These are phyloP conservation scores for Xylaria digitata DNA, from an alignment of 2,329 filamentous ascomycete species.

Conservation along the genomic window DNA sequence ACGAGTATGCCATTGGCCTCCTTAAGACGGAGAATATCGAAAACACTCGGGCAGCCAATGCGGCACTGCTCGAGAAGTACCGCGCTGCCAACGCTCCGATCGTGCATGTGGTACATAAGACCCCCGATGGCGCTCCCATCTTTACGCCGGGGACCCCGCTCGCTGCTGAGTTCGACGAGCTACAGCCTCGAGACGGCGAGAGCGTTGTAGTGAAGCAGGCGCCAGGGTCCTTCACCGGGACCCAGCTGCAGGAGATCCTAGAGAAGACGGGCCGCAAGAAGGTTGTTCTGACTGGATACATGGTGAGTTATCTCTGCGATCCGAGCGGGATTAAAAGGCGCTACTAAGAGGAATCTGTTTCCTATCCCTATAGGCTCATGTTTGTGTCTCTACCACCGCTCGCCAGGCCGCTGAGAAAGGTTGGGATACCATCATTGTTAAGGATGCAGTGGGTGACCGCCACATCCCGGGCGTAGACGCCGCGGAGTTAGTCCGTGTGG, in stretches of 20 bases:
- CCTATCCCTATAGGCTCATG: constrained; percentile 19
- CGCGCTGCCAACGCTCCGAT: constrained; percentile 21
- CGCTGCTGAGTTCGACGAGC: constrained; percentile 32
- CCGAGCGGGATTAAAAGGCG: not conserved
- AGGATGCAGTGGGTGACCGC: constrained; percentile 30
- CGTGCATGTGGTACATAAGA: constrained; percentile 30
- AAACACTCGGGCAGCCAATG: constrained; percentile 23
- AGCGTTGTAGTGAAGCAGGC: constrained; percentile 20
- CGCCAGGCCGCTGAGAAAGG: constrained; percentile 29
- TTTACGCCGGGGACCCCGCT: constrained; percentile 29
- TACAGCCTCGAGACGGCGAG: constrained; percentile 17
- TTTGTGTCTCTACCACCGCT: constrained; percentile 31
- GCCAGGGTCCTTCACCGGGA: constrained; percentile 27
- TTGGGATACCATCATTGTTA: constrained; percentile 30
- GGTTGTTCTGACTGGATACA: constrained; percentile 32
- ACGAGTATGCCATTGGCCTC: constrained; percentile 27
- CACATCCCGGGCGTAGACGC: constrained; percentile 31
- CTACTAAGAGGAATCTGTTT: constrained; percentile 1
- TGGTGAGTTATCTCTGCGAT: constrained; percentile 19
- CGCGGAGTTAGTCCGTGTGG: constrained; percentile 26
- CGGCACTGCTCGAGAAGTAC: constrained; percentile 21
- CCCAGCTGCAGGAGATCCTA: constrained; percentile 28
- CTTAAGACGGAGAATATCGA: constrained; percentile 22
- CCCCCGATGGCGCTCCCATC: constrained; percentile 26
- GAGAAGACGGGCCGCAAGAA: constrained; percentile 29